Evolutionary conservation across 306 rosid genomes (phyloP).

Genomic region (Pyrus bretschneideri): DNA sequence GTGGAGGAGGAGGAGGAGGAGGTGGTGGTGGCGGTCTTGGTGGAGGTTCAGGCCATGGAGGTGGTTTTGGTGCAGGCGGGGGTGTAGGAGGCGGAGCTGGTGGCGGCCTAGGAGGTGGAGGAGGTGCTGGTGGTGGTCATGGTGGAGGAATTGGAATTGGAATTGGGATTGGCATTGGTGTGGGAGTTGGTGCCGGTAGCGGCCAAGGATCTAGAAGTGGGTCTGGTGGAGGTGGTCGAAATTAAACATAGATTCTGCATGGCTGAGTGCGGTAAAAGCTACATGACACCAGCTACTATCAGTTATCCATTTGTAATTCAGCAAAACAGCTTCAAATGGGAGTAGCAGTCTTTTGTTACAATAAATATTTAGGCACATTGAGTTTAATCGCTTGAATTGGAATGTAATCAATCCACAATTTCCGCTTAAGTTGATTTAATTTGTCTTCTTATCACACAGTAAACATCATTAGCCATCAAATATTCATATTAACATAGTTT

Average conservation of each 20-base stretch:
- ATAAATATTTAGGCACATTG: not conserved
- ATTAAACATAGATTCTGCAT: not conserved
- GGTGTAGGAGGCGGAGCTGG: conserved; percentile 51
- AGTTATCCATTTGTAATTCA: not conserved
- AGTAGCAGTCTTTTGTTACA: not conserved
- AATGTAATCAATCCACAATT: no score
- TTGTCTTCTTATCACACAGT: not conserved
- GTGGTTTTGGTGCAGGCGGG: conserved; percentile 21
- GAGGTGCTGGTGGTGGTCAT: not conserved
- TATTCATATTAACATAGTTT: no score
- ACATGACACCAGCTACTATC: not conserved
- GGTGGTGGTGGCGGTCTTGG: conserved; percentile 1
- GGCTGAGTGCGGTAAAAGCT: not conserved
- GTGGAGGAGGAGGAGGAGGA: not conserved
- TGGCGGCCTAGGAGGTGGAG: conserved; percentile 56
- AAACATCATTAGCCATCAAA: no score
- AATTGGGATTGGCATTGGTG: conserved; percentile 47
- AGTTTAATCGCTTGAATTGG: not conserved
- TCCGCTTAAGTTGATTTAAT: no score
- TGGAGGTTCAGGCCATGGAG: conserved; percentile 4
- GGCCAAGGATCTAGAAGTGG: conserved; percentile 36
- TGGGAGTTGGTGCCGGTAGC: conserved; percentile 35
- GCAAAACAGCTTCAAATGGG: not conserved
- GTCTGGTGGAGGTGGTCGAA: conserved; percentile 31
- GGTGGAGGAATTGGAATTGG: conserved; percentile 32